These are phyloP conservation scores for Clonostachys rosea DNA, from an alignment of 2,329 filamentous ascomycete genomes.

Conservation along the genomic window DNA sequence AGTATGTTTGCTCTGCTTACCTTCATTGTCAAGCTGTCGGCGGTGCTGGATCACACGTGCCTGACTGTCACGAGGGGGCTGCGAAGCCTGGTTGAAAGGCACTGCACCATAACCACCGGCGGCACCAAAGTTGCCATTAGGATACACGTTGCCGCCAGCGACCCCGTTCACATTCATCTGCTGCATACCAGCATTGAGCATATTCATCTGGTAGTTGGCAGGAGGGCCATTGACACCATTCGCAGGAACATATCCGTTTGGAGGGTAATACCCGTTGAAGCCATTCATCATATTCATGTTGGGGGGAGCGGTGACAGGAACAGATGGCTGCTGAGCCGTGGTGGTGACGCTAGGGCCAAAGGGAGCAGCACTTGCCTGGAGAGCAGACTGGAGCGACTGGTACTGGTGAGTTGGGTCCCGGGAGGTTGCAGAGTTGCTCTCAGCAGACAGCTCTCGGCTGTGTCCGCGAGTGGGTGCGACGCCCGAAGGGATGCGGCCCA, in stretches of 20 bases:
- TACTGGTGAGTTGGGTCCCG: constrained; percentile 43
- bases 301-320: neutral
- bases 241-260: constrained; percentile 14
- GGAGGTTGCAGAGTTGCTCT: constrained; percentile 29
- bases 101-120: constrained; percentile 42
- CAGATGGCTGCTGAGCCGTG: constrained; percentile 3
- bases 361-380: constrained; percentile 75
- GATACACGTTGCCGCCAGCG: constrained; percentile 39
- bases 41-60: constrained; percentile 71
- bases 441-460: constrained; percentile 64
- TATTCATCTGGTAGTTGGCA: constrained; percentile 39
- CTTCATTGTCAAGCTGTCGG: constrained; percentile 69
- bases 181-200: constrained; percentile 65
- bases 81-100: constrained; percentile 22
- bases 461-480: constrained; percentile 59
- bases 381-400: constrained; percentile 61
- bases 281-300: constrained; percentile 6
- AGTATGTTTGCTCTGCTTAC: constrained; percentile 28
- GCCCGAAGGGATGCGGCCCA: constrained; percentile 72
- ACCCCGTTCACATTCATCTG: constrained; percentile 53
- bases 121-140: constrained; percentile 34
- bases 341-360: constrained; percentile 60
- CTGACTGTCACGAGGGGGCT: constrained; percentile 67
- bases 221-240: constrained; percentile 2
- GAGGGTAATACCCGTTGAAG: neutral